Conservation (phyloP, 2,329 filamentous ascomycete genomes). For the Pyricularia sp. region DNA sequence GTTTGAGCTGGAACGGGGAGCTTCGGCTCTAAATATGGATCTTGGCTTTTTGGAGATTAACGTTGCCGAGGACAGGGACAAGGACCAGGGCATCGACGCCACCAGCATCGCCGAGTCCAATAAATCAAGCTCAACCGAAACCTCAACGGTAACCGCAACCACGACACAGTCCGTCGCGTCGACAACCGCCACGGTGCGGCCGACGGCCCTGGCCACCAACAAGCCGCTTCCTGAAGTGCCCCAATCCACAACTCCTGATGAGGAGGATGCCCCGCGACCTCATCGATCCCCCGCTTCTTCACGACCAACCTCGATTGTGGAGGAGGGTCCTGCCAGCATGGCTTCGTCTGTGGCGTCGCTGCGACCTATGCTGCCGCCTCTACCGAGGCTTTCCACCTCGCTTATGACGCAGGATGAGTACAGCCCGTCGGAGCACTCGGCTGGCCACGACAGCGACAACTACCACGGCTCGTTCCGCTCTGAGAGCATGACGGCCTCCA, state of each 20-base stretch:
- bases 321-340: slow-evolving; percentile 31
- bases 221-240: slow-evolving; percentile 63
- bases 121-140: slow-evolving; percentile 20
- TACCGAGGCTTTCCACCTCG: slow-evolving; percentile 48
- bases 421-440: slow-evolving; percentile 33
- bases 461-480: slow-evolving; percentile 44
- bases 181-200: slow-evolving; percentile 22
- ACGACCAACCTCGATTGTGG: slow-evolving; percentile 21
- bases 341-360: slow-evolving; percentile 37
- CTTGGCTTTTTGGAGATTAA: slow-evolving; percentile 40
- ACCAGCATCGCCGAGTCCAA: slow-evolving; percentile 20
- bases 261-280: slow-evolving; percentile 10
- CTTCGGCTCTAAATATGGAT: slow-evolving; percentile 43
- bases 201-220: slow-evolving; percentile 40
- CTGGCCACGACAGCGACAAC: slow-evolving; percentile 35
- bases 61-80: slow-evolving; percentile 23
- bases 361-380: slow-evolving; percentile 40
- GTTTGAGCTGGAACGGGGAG: slow-evolving; percentile 57
- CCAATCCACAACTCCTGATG: slow-evolving; percentile 34
- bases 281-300: not conserved
- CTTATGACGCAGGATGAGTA: slow-evolving; percentile 38
- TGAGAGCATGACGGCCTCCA: slow-evolving; percentile 66
- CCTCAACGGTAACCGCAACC: not conserved
- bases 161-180: slow-evolving; percentile 12
- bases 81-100: slow-evolving; percentile 22